Percentiles rank a stretch among this genome's conserved stretches.
These are phyloP conservation scores for Chaetomidium leptoderma DNA, from an alignment of 495 filamentous ascomycete species.

Conservation along the genomic window DNA sequence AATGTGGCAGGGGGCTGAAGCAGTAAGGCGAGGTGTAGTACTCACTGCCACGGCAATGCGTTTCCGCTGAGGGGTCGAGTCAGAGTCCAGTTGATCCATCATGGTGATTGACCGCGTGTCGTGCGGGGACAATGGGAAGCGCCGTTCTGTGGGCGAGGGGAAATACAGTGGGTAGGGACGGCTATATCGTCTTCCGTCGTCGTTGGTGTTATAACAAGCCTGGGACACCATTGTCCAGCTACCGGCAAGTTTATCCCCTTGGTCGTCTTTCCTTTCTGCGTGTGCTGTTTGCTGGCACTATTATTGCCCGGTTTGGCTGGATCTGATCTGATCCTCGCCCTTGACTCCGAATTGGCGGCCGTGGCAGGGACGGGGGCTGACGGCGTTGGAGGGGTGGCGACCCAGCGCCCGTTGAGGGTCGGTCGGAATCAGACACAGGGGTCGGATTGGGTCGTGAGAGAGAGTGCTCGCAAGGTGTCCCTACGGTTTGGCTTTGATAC, in stretches of 20 bases:
- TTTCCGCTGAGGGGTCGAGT: constrained; percentile 46
- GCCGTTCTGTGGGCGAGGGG: constrained; percentile 34
- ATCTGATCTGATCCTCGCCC: constrained; percentile 18
- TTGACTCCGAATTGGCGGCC: constrained; percentile 20
- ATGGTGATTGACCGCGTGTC: constrained; percentile 36
- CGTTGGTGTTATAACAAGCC: constrained; percentile 31
- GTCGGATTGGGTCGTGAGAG: constrained; percentile 4
- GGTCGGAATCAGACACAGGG: not conserved
- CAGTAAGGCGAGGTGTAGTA: not conserved
- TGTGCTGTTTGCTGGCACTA: not conserved
- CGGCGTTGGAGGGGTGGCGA: not conserved
- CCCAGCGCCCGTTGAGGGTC: not conserved
- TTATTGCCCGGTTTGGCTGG: constrained; percentile 12
- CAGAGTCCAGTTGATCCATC: constrained; percentile 41
- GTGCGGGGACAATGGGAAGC: constrained; percentile 33
- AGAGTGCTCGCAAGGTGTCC: not conserved
- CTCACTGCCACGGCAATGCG: constrained; percentile 69
- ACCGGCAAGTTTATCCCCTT: not conserved
- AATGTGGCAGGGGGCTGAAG: not conserved
- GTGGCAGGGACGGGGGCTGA: not conserved
- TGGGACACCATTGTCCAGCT: constrained; percentile 43
- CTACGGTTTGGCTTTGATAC: not conserved
- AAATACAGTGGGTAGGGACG: constrained; percentile 37
- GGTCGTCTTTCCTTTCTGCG: not conserved
- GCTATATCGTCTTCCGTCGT: constrained; percentile 40